Base-by-base conservation (phyloP, 208 protist species). In the Trypanosoma mega region DNA sequence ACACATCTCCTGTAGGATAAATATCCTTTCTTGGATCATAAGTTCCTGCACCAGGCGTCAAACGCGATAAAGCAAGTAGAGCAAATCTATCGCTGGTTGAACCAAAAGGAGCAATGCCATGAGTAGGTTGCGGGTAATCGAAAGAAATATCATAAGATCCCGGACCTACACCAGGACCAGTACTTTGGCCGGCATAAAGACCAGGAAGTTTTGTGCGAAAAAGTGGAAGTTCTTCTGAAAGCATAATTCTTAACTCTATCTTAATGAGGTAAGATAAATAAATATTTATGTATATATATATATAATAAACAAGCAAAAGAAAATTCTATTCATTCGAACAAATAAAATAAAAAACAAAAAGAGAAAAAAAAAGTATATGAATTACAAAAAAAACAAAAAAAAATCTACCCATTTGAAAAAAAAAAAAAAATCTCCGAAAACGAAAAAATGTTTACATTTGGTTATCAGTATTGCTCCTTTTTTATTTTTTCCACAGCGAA, bases 201-300 rank as follows among this genome's bases (percentile, higher is more conserved):
- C 73, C 72, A 30, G 55, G 70, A 3, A 70, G 57, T 59, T 94
- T 94, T 3, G 80, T 70, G 9, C 88, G 76, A 46, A 90, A 78
- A 45, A 92, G 69, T 11, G 88, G 84, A 14, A 94, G 74, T 36
- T 92, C 80, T 49, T 92, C 82, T 31, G 84, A 44, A 9, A 87
- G 49, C 27, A 63, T 67, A 34, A 51, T 57, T 36, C 29, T 56
- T 37, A 34, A 18, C 30, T 44, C 50, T 43, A 62, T 18, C 46
- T 72, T 29, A n/a, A n/a, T n/a, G n/a, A n/a, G n/a, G n/a, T n/a
- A n/a, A n/a, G n/a, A n/a, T n/a, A n/a, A n/a, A n/a, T n/a, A n/a
- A n/a, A n/a, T n/a, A n/a, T n/a, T n/a, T n/a, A n/a, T n/a, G n/a
- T n/a, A n/a, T n/a, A n/a, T n/a, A n/a, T n/a, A n/a, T n/a, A n/a